Evolutionary conservation across 1,284 basidiomycete species (phyloP).

Genomic region (Jaminaea rosea): DNA sequence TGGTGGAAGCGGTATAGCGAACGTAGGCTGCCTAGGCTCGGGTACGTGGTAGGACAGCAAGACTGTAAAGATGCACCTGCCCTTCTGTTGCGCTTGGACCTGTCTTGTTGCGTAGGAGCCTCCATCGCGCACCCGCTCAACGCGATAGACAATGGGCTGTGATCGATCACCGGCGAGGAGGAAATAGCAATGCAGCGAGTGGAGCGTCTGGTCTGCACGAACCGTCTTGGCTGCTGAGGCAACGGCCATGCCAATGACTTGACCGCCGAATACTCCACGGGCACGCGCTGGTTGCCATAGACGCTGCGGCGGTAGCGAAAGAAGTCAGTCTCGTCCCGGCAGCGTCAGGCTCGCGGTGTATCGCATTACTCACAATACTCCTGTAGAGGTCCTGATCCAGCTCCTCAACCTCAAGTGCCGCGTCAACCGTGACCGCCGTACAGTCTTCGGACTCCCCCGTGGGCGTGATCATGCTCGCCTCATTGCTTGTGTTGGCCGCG

Average conservation of each 20-base stretch:
- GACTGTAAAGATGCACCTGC: slow-evolving; percentile 31
- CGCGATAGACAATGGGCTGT: slow-evolving; percentile 36
- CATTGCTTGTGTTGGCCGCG: neutral
- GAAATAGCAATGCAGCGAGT: slow-evolving; percentile 38
- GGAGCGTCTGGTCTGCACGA: slow-evolving; percentile 12
- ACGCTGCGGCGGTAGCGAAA: slow-evolving; percentile 6
- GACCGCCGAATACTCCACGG: slow-evolving; percentile 42
- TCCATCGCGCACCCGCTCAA: slow-evolving; percentile 36
- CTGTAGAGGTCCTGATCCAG: slow-evolving; percentile 32
- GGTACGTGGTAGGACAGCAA: slow-evolving; percentile 40
- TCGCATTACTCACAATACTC: slow-evolving; percentile 10
- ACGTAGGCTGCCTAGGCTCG: slow-evolving; percentile 33
- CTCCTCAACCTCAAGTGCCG: slow-evolving; percentile 27
- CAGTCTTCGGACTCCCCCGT: neutral
- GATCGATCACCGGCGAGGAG: slow-evolving; percentile 28
- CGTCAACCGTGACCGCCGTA: neutral
- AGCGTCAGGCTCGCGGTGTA: neutral
- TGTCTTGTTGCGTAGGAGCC: slow-evolving; percentile 38
- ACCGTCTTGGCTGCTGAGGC: slow-evolving; percentile 31
- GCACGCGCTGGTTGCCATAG: slow-evolving; percentile 38
- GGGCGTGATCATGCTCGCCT: slow-evolving; percentile 5
- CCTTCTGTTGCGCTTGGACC: slow-evolving; percentile 37
- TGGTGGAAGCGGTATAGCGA: slow-evolving; percentile 29
- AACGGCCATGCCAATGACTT: slow-evolving; percentile 38
- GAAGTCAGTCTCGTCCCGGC: neutral